Conservation (phyloP, 805 yeast species). For the Candida silvatica region DNA sequence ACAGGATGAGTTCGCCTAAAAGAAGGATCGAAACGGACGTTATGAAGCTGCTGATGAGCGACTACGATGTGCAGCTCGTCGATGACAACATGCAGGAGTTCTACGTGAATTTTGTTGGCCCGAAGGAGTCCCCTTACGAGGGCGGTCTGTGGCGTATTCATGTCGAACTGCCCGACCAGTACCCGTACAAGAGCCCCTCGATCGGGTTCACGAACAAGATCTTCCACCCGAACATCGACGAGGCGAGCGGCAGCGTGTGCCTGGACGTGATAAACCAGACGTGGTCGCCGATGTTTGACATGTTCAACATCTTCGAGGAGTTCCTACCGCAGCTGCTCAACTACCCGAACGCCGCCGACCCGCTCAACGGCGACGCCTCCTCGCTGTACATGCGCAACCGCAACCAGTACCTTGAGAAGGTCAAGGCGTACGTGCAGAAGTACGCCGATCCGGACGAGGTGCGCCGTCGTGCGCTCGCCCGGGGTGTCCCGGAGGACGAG, state of each 20-base stretch:
- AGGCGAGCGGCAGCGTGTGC: slow-evolving; percentile 84
- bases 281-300: slow-evolving; percentile 97
- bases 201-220: slow-evolving; percentile 89
- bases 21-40: slow-evolving; percentile 91
- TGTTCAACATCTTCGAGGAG: slow-evolving; percentile 83
- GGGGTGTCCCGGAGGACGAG: neutral
- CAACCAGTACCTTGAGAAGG: slow-evolving; percentile 55
- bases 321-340: slow-evolving; percentile 86
- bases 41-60: slow-evolving; percentile 92
- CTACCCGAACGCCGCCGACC: slow-evolving; percentile 93
- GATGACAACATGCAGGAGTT: slow-evolving; percentile 85
- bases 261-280: slow-evolving; percentile 95
- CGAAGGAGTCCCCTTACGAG: slow-evolving; percentile 78
- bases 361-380: slow-evolving; percentile 86
- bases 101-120: slow-evolving; percentile 79
- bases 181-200: slow-evolving; percentile 93
- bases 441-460: slow-evolving; percentile 44
- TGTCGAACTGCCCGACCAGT: slow-evolving; percentile 91
- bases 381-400: slow-evolving; percentile 65
- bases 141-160: slow-evolving; percentile 87
- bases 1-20: slow-evolving; percentile 51
- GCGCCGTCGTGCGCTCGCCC: slow-evolving; percentile 8
- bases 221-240: slow-evolving; percentile 94
- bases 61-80: slow-evolving; percentile 76
- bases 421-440: slow-evolving; percentile 61